These are phyloP conservation scores for Grigorovia transvaalensis DNA, from an alignment of 805 yeast genomes.

Conservation along the genomic window DNA sequence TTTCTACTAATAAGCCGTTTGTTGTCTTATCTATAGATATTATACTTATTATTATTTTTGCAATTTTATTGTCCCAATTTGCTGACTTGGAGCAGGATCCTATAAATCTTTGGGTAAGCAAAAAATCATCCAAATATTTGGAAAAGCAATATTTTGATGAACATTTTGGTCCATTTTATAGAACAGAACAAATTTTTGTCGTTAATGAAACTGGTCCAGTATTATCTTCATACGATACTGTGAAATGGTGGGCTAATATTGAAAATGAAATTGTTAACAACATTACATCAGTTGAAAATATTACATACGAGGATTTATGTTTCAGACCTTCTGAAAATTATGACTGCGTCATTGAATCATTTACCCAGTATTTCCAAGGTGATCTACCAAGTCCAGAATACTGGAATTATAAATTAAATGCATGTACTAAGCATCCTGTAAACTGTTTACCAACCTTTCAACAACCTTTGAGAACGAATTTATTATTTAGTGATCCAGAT, in stretches of 20 bases:
- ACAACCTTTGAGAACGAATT: slow-evolving; percentile 69
- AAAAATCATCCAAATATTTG: slow-evolving; percentile 54
- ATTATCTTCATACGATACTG: slow-evolving; percentile 47
- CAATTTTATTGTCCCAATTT: slow-evolving; percentile 35
- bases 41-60: slow-evolving; percentile 21
- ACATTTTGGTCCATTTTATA: slow-evolving; percentile 83
- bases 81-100: slow-evolving; percentile 68
- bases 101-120: slow-evolving; percentile 81
- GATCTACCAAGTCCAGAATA: slow-evolving; percentile 33
- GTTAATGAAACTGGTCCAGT: slow-evolving; percentile 61
- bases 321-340: slow-evolving; percentile 70
- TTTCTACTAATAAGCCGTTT: slow-evolving; percentile 55
- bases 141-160: slow-evolving; percentile 65
- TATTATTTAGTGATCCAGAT: slow-evolving; percentile 56
- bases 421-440: slow-evolving; percentile 74
- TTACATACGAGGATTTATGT: slow-evolving; percentile 56
- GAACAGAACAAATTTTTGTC: slow-evolving; percentile 75
- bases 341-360: slow-evolving; percentile 73
- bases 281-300: slow-evolving; percentile 24
- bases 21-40: slow-evolving; percentile 37
- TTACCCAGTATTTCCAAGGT: slow-evolving; percentile 79
- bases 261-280: slow-evolving; percentile 43
- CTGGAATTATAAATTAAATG: slow-evolving; percentile 47
- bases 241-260: slow-evolving; percentile 84
- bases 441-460: slow-evolving; percentile 83